phyloP scores from a whole-genome alignment of 352 stramenopile genomes.

The Globisporangium megalacanthum region DNA sequence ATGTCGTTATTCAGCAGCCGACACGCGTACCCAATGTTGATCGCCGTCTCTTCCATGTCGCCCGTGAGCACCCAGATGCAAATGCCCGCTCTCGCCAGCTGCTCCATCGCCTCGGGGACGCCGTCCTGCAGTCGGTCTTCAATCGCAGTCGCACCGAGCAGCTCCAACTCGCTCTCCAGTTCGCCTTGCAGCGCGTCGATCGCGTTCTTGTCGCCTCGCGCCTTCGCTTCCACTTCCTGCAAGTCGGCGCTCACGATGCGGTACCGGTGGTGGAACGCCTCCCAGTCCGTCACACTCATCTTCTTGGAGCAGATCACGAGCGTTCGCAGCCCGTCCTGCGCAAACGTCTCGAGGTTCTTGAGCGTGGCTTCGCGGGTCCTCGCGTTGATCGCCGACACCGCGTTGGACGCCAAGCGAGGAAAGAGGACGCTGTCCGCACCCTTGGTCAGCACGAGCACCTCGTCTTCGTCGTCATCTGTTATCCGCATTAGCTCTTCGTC shows the following conservation, averaged over 20 bases:
- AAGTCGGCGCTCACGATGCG: slow-evolving; percentile 53
- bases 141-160: slow-evolving; percentile 82
- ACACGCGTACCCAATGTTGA: slow-evolving; percentile 87
- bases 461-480: slow-evolving; percentile 61
- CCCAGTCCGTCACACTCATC: slow-evolving; percentile 51
- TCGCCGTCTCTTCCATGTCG: slow-evolving; percentile 88
- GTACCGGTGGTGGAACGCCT: slow-evolving; percentile 65
- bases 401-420: slow-evolving; percentile 40
- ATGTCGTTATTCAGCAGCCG: slow-evolving; percentile 92
- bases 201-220: slow-evolving; percentile 44
- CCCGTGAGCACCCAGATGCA: slow-evolving; percentile 86
- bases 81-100: slow-evolving; percentile 68
- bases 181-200: slow-evolving; percentile 72
- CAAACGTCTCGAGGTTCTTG: slow-evolving; percentile 77
- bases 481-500: slow-evolving; percentile 69
- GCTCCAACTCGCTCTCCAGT: slow-evolving; percentile 69
- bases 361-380: slow-evolving; percentile 40
- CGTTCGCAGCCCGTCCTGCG: slow-evolving; percentile 83
- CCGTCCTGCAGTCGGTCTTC: slow-evolving; percentile 83
- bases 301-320: slow-evolving; percentile 76
- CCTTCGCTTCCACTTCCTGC: slow-evolving; percentile 66
- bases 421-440: slow-evolving; percentile 85
- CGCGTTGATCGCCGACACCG: slow-evolving; percentile 31
- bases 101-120: slow-evolving; percentile 78
- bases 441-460: slow-evolving; percentile 75